Base-by-base conservation (phyloP, 1,284 basidiomycete genomes). In the Marasmius oreades region DNA sequence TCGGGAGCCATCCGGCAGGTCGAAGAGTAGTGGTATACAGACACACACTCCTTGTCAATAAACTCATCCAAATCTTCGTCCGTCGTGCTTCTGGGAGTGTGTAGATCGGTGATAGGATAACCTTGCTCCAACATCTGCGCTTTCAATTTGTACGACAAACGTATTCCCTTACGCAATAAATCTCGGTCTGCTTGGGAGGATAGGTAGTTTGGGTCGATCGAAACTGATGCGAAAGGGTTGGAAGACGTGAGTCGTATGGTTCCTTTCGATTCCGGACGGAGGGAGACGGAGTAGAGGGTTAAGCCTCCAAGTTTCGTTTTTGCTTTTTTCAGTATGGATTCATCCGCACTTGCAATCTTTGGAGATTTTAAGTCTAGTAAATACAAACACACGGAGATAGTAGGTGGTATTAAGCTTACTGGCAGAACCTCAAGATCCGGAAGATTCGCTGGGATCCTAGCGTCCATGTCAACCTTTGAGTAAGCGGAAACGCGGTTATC, bases 1-100 rank as follows among this genome's bases (percentile, higher is more conserved):
- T 64, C 69, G 7, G 64, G 65, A 12, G 73, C 78, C 73, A 74
- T 74, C 2, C 73, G 62, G 55, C 72, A 74, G 10, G 70, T 70
- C 12, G 66, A 71, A 5, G 68, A 62, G 53, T 72, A 73, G 58
- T 75, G 73, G 58, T 42, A 42, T 2, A 42, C 16, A 16, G 39
- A 42, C 7, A 42, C 39, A 8, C 65, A 55, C 34, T 63, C 55
- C 26, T 62, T 52, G 8, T 61, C 55, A 37, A 70, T 63, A 59
- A 63, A 69, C 7, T 53, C 56, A 53, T 73, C 68, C 2, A 74
- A 55, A 39, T 66, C 66, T 26, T 47, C 57, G 54, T 69, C 63
- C 20, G 52, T 55, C 20, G 64, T 56, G 51, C 60, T 61, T 12
- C 51, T 61, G 0, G 72, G 73, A 33, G 71, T 64, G 24, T 61